Evolutionary conservation across 768 basidiomycete genomes (phyloP).

Genomic region (Russula vinacea): DNA sequence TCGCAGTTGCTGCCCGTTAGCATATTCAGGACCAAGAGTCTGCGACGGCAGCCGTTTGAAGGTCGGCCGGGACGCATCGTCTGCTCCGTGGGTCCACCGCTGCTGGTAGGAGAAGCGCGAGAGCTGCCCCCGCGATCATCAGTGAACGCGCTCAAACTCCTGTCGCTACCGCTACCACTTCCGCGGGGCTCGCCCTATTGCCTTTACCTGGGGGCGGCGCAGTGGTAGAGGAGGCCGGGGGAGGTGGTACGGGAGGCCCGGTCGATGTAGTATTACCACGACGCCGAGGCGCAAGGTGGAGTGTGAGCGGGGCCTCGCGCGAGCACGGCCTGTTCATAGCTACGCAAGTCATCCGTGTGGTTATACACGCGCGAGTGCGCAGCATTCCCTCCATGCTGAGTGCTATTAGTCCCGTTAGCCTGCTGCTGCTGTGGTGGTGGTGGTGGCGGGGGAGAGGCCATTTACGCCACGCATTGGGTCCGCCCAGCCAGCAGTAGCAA

Average conservation of each 20-base stretch:
- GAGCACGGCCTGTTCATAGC: constrained; percentile 73
- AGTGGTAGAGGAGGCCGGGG: not conserved
- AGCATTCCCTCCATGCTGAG: not conserved
- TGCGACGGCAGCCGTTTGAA: constrained; percentile 75
- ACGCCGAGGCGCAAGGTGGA: constrained; percentile 52
- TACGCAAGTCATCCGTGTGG: constrained; percentile 58
- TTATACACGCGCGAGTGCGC: constrained; percentile 34
- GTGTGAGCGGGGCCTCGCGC: constrained; percentile 59
- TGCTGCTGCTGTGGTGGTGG: not conserved
- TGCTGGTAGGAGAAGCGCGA: constrained; percentile 28
- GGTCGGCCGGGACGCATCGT: constrained; percentile 47
- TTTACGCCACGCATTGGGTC: constrained; percentile 24
- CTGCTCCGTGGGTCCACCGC: constrained; percentile 33
- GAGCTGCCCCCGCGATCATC: constrained; percentile 16
- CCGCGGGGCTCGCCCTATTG: constrained; percentile 26
- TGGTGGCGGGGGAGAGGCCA: constrained; percentile 3
- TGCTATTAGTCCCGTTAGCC: constrained; percentile 2
- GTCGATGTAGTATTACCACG: constrained; percentile 30
- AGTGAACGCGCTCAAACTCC: constrained; percentile 12
- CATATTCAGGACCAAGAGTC: constrained; percentile 57
- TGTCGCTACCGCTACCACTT: constrained; percentile 29
- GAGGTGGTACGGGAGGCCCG: not conserved
- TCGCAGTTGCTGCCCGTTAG: constrained; percentile 43
- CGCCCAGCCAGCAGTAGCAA: constrained; percentile 27
- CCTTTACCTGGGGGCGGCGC: not conserved